These are phyloP conservation scores for Boletus insuetus DNA, from an alignment of 768 basidiomycete genomes.

Conservation along the genomic window DNA sequence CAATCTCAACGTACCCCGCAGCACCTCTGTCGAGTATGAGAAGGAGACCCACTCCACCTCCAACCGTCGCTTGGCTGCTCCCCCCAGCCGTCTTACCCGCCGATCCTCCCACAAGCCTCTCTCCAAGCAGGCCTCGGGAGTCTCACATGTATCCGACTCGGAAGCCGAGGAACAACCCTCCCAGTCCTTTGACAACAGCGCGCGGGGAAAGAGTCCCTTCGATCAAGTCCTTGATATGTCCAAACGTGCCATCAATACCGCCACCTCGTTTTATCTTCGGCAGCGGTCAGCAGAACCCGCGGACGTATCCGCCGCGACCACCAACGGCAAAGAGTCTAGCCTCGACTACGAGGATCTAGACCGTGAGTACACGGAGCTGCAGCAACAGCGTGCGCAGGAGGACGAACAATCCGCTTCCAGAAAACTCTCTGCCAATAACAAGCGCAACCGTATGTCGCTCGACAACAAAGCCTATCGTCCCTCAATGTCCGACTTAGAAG, in stretches of 20 bases:
- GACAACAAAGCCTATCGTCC: conserved; percentile 87
- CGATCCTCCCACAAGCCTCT: conserved; percentile 43
- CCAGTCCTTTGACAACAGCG: conserved; percentile 31
- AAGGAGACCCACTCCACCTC: conserved; percentile 54
- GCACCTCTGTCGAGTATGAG: conserved; percentile 81
- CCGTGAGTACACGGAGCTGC: conserved; percentile 49
- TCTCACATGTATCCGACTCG: conserved; percentile 63
- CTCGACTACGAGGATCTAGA: conserved; percentile 84
- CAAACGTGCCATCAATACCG: conserved; percentile 49
- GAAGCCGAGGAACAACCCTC: conserved; percentile 52
- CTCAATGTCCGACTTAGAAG: conserved; percentile 59
- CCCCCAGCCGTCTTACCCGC: conserved; percentile 48
- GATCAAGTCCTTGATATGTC: conserved; percentile 58
- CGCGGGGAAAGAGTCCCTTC: conserved; percentile 68
- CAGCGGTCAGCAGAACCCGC: conserved; percentile 60
- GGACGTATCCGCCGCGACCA: conserved; percentile 36
- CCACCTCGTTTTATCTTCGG: conserved; percentile 60
- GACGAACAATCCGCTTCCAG: conserved; percentile 29
- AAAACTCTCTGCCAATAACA: conserved; percentile 36
- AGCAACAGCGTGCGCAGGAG: conserved; percentile 24
- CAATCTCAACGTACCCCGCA: conserved; percentile 53
- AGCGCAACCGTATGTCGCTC: conserved; percentile 61
- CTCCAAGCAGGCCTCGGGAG: conserved; percentile 49
- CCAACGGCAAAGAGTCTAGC: conserved; percentile 43
- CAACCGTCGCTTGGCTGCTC: conserved; percentile 57